Base-by-base conservation (phyloP, 2,329 filamentous ascomycete species). In the Alternaria metachromatica region DNA sequence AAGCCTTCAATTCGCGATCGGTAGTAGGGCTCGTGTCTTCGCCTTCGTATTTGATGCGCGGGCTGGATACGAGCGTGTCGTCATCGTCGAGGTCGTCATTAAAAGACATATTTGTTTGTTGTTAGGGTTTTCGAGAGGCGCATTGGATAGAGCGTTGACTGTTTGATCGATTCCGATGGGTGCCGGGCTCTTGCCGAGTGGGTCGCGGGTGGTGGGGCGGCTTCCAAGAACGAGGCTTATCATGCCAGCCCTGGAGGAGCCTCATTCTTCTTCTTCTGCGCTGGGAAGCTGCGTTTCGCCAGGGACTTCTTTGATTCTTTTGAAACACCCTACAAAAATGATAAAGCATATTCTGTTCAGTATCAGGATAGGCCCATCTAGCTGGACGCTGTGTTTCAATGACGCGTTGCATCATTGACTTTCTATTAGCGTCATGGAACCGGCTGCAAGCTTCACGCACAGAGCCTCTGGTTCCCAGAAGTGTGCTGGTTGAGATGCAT, bases 1-100 rank as follows among this genome's bases (percentile, higher is more conserved):
- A 97, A 64, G 93, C 94, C 49, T 88, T 84, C 66, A 97, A 86
- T 84, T 97, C 94, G 78, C 90, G 93, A 65, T 80, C 81, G 74
- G 91, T 96, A 6, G 94, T 97, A 41, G 90, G 88, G n/a, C 93
- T 88, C 13, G 87, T 90, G 55, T 80, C 77, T 71, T 79, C 76
- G 53, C 69, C 69, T 41, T 71, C 63, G 30, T 78, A 80, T 30
- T 68, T 30, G 25, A 18, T 48, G 49, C 45, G 11, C 48, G 54
- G 33, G 23, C n/a, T 28, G 33, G 53, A 20, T 6, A 43, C 54
- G 6, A 33, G 45, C 46, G 65, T 63, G 18, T 65, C 55, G 18
- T 50, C 59, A 18, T 60, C 53, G 5, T 55, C 62, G 13, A 59
- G 54, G 25, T 63, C 51, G 12, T 54, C 61, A 15, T 57, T 55